Base-by-base conservation (phyloP, 164 flowering plant genomes). In the Annona cherimola region DNA sequence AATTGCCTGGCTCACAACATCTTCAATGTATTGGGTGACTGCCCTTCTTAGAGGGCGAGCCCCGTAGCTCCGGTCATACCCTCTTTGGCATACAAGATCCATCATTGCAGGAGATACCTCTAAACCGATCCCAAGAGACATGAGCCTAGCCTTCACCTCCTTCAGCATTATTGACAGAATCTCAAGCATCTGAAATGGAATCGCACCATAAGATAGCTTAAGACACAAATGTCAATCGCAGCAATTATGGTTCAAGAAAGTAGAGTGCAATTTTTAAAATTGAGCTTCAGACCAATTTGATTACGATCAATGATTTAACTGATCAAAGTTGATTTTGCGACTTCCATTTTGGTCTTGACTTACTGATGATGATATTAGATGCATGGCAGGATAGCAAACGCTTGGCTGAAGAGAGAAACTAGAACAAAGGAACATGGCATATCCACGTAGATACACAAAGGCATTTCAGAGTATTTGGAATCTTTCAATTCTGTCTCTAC, bases 21-120 rank as follows among this genome's bases (percentile, higher is more conserved):
- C 90, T 81, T 93, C 98, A 26, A 93, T 75, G 3, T 90, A 67
- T 1, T 42, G 83, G 18, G 89, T 86, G 11, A 93, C 87, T 4
- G 94, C 89, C 76, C 97, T 81, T 76, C 97, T 80, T 7, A 93
- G 85, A 44, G 92, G 89, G 19, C 98, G 86, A 1, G 95, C 98
- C 2, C 98, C 98, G 67, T 88, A 88, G 69, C 76, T 79, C 14
- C 79, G 72, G 81, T 87, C 86, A 69, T 85, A 90, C 12, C 97
- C 97, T 76, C 85, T 85, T 68, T 86, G 70, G 76, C 93, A 90
- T 40, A 93, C 74, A 1, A 86, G 84, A 65, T 91, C 84, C 79
- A 71, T 86, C 16, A 86, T 70, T 43, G 92, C 75, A 39, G 89
- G 82, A 0, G 97, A 85, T 35, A 93, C 94, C 81, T 88, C 91